Base-by-base conservation (phyloP, 2,329 filamentous ascomycete genomes). In the Ciborinia camelliae region DNA sequence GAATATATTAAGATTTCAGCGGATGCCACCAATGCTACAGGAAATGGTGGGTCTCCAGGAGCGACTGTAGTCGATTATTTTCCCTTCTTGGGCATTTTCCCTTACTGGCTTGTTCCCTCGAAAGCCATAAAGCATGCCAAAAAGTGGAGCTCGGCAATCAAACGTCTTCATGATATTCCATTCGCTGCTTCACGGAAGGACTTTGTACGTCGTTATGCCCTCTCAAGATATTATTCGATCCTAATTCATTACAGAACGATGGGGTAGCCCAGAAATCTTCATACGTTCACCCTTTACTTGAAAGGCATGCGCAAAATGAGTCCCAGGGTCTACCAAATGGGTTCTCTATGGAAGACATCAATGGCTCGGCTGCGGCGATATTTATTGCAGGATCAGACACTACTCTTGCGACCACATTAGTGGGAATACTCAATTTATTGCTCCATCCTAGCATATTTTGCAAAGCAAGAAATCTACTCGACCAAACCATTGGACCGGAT, bases 1-100 rank as follows among this genome's bases (percentile, higher is more conserved):
- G 76, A 77, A 1, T 79, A 77, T 63, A 75, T 81, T 39, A 72
- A 79, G 62, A 74, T 79, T 66, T 77, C 77, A 15, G 66, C 69
- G 53, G 72, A 74, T 59, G 74, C 72, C 12, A 64, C 64, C 9
- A 67, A 70, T 43, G 73, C 73, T 4, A 66, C 65, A 4, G 70
- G 67, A 20, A 66, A 73, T 37, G 73, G 73, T 30, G 74, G 73
- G 0, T 68, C 72, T 4, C 74, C 73, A 10, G 74, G 69, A 23
- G 69, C 69, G 4, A 80, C 78, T 2, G 73, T 80, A 2, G 79
- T 82, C 18, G 81, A 83, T 69, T 77, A 80, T 66, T 81, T 83
- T 61, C 82, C 81, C 0, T 57, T 70, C 12, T 47, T 67, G 12
- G 2, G 63, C 8, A 30, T 58, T 8, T 67, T 82, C n/a, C 80